Evolutionary conservation across 805 yeast genomes (phyloP).

Genomic region (Candida qinlingensis): DNA sequence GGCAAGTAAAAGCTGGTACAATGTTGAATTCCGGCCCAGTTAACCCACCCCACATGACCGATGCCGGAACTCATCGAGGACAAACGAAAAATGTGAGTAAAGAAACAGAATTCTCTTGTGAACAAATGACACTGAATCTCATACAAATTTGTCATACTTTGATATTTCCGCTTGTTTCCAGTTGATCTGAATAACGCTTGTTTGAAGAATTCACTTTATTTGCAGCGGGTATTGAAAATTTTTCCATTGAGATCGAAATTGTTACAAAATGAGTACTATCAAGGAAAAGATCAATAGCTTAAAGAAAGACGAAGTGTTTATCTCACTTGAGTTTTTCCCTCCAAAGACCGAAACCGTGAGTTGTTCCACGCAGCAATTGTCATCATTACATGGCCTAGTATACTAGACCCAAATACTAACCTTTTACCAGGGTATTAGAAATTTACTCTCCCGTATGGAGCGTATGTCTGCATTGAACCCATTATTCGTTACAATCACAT

Average conservation of each 20-base stretch:
- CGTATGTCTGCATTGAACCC: slow-evolving; percentile 90
- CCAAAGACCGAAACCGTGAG: slow-evolving; percentile 79
- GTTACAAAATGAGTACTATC: slow-evolving; percentile 21
- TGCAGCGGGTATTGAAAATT: background rate
- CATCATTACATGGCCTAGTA: background rate
- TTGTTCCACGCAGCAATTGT: background rate
- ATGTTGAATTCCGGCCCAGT: too few species aligned
- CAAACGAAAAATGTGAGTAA: background rate
- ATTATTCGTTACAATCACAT: slow-evolving; percentile 84
- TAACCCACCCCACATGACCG: too few species aligned
- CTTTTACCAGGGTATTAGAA: slow-evolving; percentile 57
- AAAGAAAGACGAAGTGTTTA: slow-evolving; percentile 50
- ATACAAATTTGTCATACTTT: too few species aligned
- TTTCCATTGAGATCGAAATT: background rate
- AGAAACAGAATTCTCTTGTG: background rate
- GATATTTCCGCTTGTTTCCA: too few species aligned
- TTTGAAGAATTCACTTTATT: too few species aligned
- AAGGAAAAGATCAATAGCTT: slow-evolving; percentile 47
- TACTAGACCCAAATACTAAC: slow-evolving; percentile 3
- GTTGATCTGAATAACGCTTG: too few species aligned
- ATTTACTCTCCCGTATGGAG: slow-evolving; percentile 77
- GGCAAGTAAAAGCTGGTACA: too few species aligned
- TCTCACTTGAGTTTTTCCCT: slow-evolving; percentile 94
- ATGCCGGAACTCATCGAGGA: background rate
- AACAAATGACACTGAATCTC: too few species aligned